Evolutionary conservation across 2,329 filamentous ascomycete genomes (phyloP).

Genomic region (Cladophialophora bantiana): DNA sequence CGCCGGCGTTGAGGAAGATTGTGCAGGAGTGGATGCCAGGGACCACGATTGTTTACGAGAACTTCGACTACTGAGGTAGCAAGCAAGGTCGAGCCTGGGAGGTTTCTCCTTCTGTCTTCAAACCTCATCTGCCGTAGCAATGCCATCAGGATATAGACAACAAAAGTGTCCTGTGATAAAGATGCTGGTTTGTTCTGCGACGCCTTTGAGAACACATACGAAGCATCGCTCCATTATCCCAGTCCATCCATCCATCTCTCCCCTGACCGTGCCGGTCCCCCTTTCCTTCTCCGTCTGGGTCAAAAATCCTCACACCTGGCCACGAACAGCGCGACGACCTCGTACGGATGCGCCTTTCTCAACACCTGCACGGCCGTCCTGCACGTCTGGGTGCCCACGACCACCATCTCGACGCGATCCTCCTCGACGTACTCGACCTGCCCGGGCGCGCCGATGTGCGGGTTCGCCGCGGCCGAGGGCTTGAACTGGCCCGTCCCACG

Average conservation of each 20-base stretch:
- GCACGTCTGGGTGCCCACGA: slow-evolving; percentile 50
- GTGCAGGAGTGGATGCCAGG: slow-evolving; percentile 63
- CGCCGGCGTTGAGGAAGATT: slow-evolving; percentile 56
- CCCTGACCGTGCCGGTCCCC: too few species aligned
- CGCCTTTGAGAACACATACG: not conserved
- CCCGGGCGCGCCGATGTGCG: slow-evolving; percentile 51
- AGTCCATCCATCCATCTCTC: too few species aligned
- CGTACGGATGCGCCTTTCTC: slow-evolving; percentile 55
- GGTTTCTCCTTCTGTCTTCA: not conserved
- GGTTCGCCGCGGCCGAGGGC: slow-evolving; percentile 49
- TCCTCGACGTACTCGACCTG: slow-evolving; percentile 51
- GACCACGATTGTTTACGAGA: slow-evolving; percentile 64
- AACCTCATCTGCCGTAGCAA: not conserved
- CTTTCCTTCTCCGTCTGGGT: too few species aligned
- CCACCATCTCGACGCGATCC: slow-evolving; percentile 53
- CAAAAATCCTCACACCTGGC: slow-evolving; percentile 48
- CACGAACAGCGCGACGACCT: slow-evolving; percentile 55
- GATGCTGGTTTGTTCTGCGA: not conserved
- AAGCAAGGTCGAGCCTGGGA: not conserved
- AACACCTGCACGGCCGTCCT: slow-evolving; percentile 50
- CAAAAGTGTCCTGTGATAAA: not conserved
- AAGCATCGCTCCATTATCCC: too few species aligned
- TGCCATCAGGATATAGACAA: not conserved
- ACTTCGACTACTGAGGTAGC: slow-evolving; percentile 63
- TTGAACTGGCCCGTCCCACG: slow-evolving; percentile 52